Base-by-base conservation (phyloP, 768 basidiomycete species). In the Mycena kentingensis region DNA sequence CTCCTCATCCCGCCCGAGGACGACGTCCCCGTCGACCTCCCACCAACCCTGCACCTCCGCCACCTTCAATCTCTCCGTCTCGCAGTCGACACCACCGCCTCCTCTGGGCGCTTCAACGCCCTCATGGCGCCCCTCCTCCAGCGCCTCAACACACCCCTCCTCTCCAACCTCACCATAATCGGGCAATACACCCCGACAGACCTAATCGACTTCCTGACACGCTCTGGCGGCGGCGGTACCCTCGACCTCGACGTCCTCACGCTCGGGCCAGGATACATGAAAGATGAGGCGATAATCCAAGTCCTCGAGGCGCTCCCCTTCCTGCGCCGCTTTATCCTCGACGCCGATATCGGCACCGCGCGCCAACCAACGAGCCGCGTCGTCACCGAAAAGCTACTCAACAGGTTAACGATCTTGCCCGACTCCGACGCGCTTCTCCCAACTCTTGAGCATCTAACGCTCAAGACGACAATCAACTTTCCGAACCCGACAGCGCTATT, bases 391-490 rank as follows among this genome's bases (percentile, higher is more conserved):
- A 49, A 49, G 28, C 46, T 59, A 7, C 53, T 59, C 35, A 35
- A 37, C 16, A 52, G 57, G 4, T 46, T 59, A 46, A 31, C 43
- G 27, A 24, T 59, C 31, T 49, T 44, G 26, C 53, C 57, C 15
- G 53, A 52, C 21, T 59, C 57, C 10, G 53, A 55, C 47, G 26
- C 35, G 26, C n/a, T 55, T 38, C 45, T 59, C 12, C 57, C 57
- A 1, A 18, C 28, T 15, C 24, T 59, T 28, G 47, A 41, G 29
- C 46, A 49, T 21, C 27, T 59, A 3, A 32, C 35, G 7, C 36
- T 59, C 19, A 37, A 21, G 21, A 59, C 57, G n/a, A 15, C 41
- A 13, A 4, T 54, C n/a, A 55, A 55, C 37, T 59, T 59, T 38
- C 26, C 44, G 26, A 50, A 59, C 28, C 50, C 35, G 26, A n/a